Base-by-base conservation (phyloP, 2,329 filamentous ascomycete genomes). In the Xylariaceae sp. region DNA sequence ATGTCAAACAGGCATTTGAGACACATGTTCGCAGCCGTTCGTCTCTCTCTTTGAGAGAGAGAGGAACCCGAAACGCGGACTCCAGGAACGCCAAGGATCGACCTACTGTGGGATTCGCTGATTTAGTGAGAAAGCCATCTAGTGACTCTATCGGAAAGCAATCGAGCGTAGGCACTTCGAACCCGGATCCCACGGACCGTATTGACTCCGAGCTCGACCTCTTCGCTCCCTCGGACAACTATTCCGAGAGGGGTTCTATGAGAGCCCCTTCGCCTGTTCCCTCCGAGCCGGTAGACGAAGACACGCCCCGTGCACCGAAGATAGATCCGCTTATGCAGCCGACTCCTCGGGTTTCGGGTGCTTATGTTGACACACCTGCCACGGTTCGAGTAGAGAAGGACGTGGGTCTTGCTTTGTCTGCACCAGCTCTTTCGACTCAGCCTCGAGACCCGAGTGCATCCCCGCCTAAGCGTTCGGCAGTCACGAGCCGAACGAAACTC, bases 191-290 rank as follows among this genome's bases (percentile, higher is more conserved):
- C 3, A 80, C 77, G 1, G 81, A 82, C 64, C 80, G 82, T 50
- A 83, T 85, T 54, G 77, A 82, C 65, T 79, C 75, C 8, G 82
- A 85, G 70, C 78, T 79, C 72, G 79, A 77, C 53, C 74, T 85
- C 7, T 85, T 85, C 69, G 82, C 80, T 11, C 79, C 77, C 0
- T 66, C 72, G 13, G 82, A 84, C 37, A 81, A 80, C 61, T 76
- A 82, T 48, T 85, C 82, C 1, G 82, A 85, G 65, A 77, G 74
- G 49, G 81, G 81, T 0, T 84, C 82, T 3, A 72, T 79, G 15
- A 77, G 79, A 44, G 81, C 78, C 3, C 75, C 78, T 1, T 84
- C 82, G 0, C 75, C 75, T n/a, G 66, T 67, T 45, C 72, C 73
- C 1, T 74, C 75, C 7, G 69, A 70, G 42, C 56, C 72, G 35